Evolutionary conservation across 1,284 basidiomycete species (phyloP).

Genomic region (Melampsora larici-populina): DNA sequence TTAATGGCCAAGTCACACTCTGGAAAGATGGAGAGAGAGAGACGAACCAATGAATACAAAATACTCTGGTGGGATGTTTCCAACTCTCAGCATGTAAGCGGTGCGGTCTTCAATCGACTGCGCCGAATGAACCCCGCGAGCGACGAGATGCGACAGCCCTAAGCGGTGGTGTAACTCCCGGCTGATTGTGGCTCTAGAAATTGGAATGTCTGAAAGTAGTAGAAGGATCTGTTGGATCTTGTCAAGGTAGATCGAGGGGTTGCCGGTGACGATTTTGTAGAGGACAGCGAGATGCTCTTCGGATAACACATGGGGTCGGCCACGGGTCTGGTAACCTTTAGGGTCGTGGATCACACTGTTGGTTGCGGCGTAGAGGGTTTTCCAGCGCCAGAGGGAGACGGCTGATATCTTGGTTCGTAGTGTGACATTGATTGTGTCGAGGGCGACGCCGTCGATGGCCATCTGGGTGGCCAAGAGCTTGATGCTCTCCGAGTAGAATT

Average conservation of each 20-base stretch:
- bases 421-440: not conserved
- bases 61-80: not conserved
- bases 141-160: not conserved
- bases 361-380: not conserved
- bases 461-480: conserved; percentile 3
- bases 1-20: too few relatives aligned
- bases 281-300: not conserved
- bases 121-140: not conserved
- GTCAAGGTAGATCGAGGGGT: not conserved
- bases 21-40: not conserved
- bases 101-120: not conserved
- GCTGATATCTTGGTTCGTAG: not conserved
- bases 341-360: not conserved
- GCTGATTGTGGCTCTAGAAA: not conserved
- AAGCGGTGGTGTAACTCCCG: not conserved
- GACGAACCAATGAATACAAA: not conserved
- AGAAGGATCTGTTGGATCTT: not conserved
- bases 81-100: too few relatives aligned
- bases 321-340: not conserved
- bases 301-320: not conserved
- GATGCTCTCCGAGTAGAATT: not conserved
- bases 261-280: not conserved
- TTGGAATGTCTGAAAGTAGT: not conserved
- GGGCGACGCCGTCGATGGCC: not conserved
- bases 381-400: not conserved